A percentile compares a stretch with the other conserved stretches of the same genome.
Evolutionary conservation across 495 filamentous ascomycete genomes (phyloP).

Genomic region (Staphylotrichum tortipilum): DNA sequence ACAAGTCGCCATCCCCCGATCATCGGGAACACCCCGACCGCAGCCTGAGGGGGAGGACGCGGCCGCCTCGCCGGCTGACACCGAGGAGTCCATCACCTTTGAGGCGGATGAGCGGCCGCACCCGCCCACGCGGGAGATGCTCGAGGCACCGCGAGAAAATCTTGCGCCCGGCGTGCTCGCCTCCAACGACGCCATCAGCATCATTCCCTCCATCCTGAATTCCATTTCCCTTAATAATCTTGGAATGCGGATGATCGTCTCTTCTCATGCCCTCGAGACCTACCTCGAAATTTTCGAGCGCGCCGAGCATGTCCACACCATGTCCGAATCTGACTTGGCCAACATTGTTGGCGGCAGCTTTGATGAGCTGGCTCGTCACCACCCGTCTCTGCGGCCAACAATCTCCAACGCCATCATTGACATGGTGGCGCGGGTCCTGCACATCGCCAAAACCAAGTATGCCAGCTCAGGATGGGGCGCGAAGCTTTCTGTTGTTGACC

Average conservation of each 20-base stretch:
- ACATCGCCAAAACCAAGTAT: conserved; percentile 60
- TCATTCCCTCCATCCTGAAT: conserved; percentile 78
- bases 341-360: conserved; percentile 68
- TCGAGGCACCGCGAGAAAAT: conserved; percentile 34
- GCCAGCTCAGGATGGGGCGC: conserved; percentile 61
- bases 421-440: conserved; percentile 70
- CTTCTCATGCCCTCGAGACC: conserved; percentile 67
- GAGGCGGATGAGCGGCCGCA: conserved; percentile 37
- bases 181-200: conserved; percentile 73
- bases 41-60: conserved; percentile 28
- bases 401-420: conserved; percentile 73
- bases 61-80: conserved; percentile 29
- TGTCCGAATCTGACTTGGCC: conserved; percentile 62
- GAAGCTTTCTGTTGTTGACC: conserved; percentile 59
- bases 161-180: conserved; percentile 73
- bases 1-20: conserved; percentile 34
- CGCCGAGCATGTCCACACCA: conserved; percentile 72
- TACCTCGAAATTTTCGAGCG: conserved; percentile 96
- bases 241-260: conserved; percentile 84
- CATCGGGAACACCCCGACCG: conserved; percentile 17
- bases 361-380: conserved; percentile 90
- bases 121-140: conserved; percentile 33
- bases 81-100: conserved; percentile 31
- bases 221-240: conserved; percentile 85
- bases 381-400: conserved; percentile 68